These are phyloP conservation scores for Dendrobium huoshanense DNA, from an alignment of 106 monocot species.

Conservation along the genomic window DNA sequence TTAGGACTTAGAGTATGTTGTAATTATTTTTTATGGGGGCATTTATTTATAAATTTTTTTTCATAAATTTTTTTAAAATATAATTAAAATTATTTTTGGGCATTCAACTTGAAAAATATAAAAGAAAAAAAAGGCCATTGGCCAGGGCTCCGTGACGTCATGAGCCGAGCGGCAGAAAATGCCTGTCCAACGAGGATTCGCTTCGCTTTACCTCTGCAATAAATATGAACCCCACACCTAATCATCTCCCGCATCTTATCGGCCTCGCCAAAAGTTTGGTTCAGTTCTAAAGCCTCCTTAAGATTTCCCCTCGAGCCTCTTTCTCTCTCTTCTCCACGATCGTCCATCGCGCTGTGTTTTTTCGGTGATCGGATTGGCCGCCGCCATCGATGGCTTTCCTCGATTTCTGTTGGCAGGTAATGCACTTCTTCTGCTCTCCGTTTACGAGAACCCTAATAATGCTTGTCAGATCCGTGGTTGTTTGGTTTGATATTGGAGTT, in stretches of 20 bases:
- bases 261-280: not conserved
- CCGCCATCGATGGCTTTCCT: not conserved
- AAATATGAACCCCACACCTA: not conserved
- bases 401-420: conserved; percentile 9
- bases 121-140: no score
- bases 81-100: no score
- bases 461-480: not conserved
- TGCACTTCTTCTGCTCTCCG: not conserved
- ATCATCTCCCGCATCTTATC: not conserved
- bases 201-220: no score
- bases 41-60: no score
- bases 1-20: no score
- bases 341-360: not conserved
- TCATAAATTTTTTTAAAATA: no score
- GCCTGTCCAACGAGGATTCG: no score
- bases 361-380: not conserved
- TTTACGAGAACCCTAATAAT: not conserved
- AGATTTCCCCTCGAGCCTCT: not conserved
- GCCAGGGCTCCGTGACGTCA: no score
- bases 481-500: not conserved
- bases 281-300: not conserved
- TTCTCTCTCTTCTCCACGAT: not conserved
- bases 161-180: no score
- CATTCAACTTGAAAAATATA: no score
- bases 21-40: no score